Percentiles rank a stretch among this genome's conserved stretches.
Conservation (phyloP, 768 basidiomycete species). For the Boletales sp. region DNA sequence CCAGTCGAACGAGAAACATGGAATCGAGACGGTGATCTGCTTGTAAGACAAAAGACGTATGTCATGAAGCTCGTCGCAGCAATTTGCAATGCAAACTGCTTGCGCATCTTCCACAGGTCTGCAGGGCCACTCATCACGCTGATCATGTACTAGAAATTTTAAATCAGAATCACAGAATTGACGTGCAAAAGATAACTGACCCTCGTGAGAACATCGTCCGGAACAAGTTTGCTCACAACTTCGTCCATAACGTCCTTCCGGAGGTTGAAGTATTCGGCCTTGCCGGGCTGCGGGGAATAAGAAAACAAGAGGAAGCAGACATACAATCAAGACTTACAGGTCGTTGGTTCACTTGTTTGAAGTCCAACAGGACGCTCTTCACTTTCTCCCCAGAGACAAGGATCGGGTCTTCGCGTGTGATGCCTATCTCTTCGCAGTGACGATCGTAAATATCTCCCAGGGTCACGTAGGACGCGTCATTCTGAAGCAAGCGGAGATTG, state of each 20-base stretch:
- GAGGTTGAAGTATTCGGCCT: constrained; percentile 62
- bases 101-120: constrained; percentile 95
- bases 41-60: constrained; percentile 78
- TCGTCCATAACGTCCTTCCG: constrained; percentile 90
- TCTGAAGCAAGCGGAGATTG: constrained; percentile 80
- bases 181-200: constrained; percentile 39
- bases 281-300: constrained; percentile 43
- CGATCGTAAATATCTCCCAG: constrained; percentile 94
- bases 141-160: constrained; percentile 73
- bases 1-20: constrained; percentile 89
- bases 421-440: constrained; percentile 70
- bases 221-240: constrained; percentile 80
- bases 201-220: constrained; percentile 80
- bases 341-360: constrained; percentile 46
- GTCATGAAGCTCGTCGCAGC: constrained; percentile 92
- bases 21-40: constrained; percentile 81
- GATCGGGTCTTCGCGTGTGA: constrained; percentile 85
- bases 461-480: constrained; percentile 86
- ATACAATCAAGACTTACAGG: constrained; percentile 26
- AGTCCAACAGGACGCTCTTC: constrained; percentile 60
- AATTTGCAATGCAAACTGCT: constrained; percentile 90
- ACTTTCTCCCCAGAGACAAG: constrained; percentile 84
- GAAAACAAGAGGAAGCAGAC: neutral
- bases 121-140: constrained; percentile 77
- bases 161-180: neutral